These are phyloP conservation scores for Chytriomyces hyalinus DNA, from an alignment of 192 early-diverging fungal genomes.

Conservation along the genomic window DNA sequence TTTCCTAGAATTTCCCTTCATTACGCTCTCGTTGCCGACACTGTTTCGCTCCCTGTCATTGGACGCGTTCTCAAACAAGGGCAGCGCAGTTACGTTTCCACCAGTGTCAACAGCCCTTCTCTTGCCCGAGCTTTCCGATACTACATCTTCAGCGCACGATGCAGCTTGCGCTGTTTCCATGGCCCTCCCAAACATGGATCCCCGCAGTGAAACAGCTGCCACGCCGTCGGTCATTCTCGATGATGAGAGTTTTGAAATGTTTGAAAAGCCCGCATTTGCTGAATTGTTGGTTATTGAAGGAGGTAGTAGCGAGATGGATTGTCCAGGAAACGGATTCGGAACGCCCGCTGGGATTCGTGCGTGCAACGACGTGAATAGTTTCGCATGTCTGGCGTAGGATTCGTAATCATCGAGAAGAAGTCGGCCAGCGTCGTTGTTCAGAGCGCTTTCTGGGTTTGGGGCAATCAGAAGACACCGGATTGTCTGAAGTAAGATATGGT, in stretches of 20 bases:
- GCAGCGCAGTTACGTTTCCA: background rate
- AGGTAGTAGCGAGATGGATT: background rate
- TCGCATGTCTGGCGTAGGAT: constrained; percentile 80
- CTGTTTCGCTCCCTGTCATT: too few relatives aligned
- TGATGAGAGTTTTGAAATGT: background rate
- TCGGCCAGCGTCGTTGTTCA: constrained; percentile 94
- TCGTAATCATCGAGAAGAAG: constrained; percentile 87
- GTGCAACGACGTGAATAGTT: constrained; percentile 81
- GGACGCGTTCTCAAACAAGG: background rate
- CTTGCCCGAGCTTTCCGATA: background rate
- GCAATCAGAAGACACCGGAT: constrained; percentile 94
- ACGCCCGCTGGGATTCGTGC: constrained; percentile 41
- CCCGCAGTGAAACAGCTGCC: background rate
- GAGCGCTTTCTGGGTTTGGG: constrained; percentile 93
- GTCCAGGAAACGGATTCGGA: constrained; percentile 6
- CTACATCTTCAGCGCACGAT: background rate
- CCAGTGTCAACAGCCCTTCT: background rate
- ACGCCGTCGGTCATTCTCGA: background rate
- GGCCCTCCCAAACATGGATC: background rate
- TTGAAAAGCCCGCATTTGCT: background rate
- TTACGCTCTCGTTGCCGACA: background rate
- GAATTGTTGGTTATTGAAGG: background rate
- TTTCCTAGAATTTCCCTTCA: background rate
- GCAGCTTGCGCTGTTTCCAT: background rate
- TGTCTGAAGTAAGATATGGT: constrained; percentile 56